phyloP scores from a whole-genome alignment of 1,284 basidiomycete genomes.

The Polyporus tsugae region DNA sequence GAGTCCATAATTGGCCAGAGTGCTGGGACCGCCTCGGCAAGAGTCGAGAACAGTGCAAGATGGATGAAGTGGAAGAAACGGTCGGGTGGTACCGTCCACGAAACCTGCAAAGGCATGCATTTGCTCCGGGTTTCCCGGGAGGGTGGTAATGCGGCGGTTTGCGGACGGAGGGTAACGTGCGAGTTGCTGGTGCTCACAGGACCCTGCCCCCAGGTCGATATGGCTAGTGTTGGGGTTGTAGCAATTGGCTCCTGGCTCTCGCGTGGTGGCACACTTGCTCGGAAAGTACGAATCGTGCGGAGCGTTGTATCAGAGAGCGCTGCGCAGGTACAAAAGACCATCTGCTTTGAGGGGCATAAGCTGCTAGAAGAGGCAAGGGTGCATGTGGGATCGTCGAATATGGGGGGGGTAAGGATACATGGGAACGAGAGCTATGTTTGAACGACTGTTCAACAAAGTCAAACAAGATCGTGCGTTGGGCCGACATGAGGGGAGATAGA shows the following conservation, averaged over 20 bases:
- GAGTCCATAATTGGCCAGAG: constrained; percentile 18
- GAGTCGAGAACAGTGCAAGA: constrained; percentile 25
- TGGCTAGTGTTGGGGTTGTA: constrained; percentile 13
- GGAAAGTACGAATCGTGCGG: constrained; percentile 7
- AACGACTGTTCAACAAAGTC: constrained; percentile 2
- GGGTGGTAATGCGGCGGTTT: constrained; percentile 21
- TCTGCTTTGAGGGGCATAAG: not conserved
- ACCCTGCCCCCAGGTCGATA: not conserved
- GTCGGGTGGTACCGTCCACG: constrained; percentile 26
- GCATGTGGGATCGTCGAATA: not conserved
- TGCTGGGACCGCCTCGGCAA: constrained; percentile 15
- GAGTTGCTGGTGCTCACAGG: constrained; percentile 14
- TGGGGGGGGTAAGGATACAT: not conserved
- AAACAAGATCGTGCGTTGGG: not conserved
- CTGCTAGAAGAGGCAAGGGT: not conserved
- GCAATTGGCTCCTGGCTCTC: constrained; percentile 5
- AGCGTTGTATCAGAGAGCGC: not conserved
- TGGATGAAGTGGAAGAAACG: constrained; percentile 14
- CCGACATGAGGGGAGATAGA: not conserved
- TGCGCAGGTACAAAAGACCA: not conserved
- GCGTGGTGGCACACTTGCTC: constrained; percentile 20
- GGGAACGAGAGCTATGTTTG: not conserved
- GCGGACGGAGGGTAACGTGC: constrained; percentile 27
- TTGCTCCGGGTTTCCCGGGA: constrained; percentile 26
- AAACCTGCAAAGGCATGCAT: constrained; percentile 27